Evolutionary conservation across 106 monocot species (phyloP), one percentile per base, ranked within the genome.

Genomic region (Dioscorea alata): DNA sequence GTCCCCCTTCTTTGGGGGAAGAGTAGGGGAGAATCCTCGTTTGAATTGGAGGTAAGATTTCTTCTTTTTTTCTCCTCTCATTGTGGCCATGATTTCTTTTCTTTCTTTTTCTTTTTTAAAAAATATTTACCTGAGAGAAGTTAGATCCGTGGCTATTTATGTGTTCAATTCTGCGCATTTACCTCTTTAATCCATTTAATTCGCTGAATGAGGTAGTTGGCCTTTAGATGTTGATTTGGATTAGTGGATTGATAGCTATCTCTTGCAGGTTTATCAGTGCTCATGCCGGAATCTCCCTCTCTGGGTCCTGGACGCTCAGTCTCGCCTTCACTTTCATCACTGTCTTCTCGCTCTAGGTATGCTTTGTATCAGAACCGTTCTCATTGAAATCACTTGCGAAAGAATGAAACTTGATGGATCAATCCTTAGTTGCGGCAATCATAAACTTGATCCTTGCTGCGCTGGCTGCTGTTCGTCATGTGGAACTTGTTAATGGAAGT

Each of bases 281-380:
- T 24, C 65, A 66, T 78, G 77, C 18, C 50, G 49, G 61, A 66
- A n/a, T 58, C 60, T 62, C 33, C 42, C 65, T 72, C 67, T 16
- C 52, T 49, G 35, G 69, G 77, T 24, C 69, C 51, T 20, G 54
- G 68, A 32, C 59, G 56, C 8, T 61, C 68, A 1, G 18, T 50
- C 67, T 83, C 86, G 20, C 70, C 79, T 18, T 33, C 79, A 31
- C 25, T 73, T 35, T 81, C 75, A 22, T 59, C 74, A 12, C 61
- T 79, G 35, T 80, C 83, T 22, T 73, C 79, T 66, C 53, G 20
- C 35, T 83, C 83, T 22, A 49, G 86, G 79, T 79, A 79, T 51
- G 20, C 13, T 12, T 66, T 21, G 42, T 42, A 60, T 13, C 23
- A 22, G 23, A 60, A 60, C 19, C 19, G 28, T 28, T 28, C 28